Evolutionary conservation across 2,329 filamentous ascomycete genomes (phyloP), one percentile per base, ranked within the genome.

Genomic region (Penicillium rolfsii): DNA sequence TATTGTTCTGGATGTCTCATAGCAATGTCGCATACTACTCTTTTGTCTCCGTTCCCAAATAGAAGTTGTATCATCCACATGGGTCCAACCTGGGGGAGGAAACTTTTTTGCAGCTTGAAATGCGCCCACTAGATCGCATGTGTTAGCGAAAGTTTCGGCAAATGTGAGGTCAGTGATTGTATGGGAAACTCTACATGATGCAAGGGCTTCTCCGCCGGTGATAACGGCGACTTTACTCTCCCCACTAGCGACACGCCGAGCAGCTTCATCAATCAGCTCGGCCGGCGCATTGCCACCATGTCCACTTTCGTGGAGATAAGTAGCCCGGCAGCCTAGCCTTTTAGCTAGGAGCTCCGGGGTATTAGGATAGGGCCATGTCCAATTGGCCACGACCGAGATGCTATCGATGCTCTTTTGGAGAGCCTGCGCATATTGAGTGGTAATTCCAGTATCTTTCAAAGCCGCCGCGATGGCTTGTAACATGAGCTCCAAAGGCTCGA

Each of bases 221-320:
- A 90, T 72, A 40, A 90, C 71, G 0, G 85, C 85, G 5, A 89
- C 79, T 16, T 80, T 85, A 9, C 74, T 81, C 56, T 87, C 76
- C 1, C 85, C 82, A 24, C 70, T 73, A 0, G 85, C 78, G 14
- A 90, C 81, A 30, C 85, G 78, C 19, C 83, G 76, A 1, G 87
- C 86, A 0, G 87, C 87, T 56, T 87, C 83, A 62, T 90, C 87
- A n/a, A 89, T 80, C 9, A 89, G 70, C 60, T 82, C 81, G 0
- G 81, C 87, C 0, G 88, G 87, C 35, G 87, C 83, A 64, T 89
- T 85, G 0, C 88, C 88, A 0, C 86, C 87, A 76, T 89, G 86
- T 2, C 83, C 81, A 26, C 81, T 85, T 60, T 84, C 82, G 28
- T 77, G 73, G 52, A 77, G 80, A 66, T 85, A 82, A 1, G 74